Percentiles rank a stretch among this genome's conserved stretches.
These are phyloP conservation scores for Fusarium nematophilum DNA, from an alignment of 2,329 filamentous ascomycete species.

Conservation along the genomic window DNA sequence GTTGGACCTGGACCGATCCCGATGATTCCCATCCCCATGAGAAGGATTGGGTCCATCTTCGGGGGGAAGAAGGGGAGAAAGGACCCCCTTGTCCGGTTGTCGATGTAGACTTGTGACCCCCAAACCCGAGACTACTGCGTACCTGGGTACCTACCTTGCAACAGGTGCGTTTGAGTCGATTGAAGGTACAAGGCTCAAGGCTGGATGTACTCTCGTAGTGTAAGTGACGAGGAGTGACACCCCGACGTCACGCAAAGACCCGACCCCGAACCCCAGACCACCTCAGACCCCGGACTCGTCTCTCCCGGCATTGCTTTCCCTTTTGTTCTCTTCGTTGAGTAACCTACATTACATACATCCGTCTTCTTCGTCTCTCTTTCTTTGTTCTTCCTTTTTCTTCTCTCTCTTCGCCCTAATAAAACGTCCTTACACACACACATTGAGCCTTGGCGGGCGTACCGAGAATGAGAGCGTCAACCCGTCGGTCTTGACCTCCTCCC, in stretches of 20 bases:
- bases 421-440: no score
- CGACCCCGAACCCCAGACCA: conserved; percentile 32
- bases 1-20: conserved; percentile 10
- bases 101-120: neutral
- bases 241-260: conserved; percentile 35
- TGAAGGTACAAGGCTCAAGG: no score
- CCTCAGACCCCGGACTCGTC: conserved; percentile 16
- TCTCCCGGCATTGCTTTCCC: neutral
- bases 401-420: neutral
- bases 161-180: no score
- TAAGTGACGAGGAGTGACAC: conserved; percentile 7
- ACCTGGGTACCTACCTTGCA: neutral
- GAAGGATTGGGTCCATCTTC: neutral
- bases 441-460: conserved; percentile 8
- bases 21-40: conserved; percentile 20
- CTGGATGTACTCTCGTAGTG: no score
- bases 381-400: neutral
- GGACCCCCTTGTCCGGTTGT: neutral
- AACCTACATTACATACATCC: no score
- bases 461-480: conserved; percentile 35
- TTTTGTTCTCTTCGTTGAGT: conserved; percentile 20
- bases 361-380: neutral
- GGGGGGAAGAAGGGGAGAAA: neutral
- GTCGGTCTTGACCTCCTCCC: conserved; percentile 35
- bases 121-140: neutral